Conservation (phyloP, 73 alveolate genomes). For the Tetrahymena elliotti region DNA sequence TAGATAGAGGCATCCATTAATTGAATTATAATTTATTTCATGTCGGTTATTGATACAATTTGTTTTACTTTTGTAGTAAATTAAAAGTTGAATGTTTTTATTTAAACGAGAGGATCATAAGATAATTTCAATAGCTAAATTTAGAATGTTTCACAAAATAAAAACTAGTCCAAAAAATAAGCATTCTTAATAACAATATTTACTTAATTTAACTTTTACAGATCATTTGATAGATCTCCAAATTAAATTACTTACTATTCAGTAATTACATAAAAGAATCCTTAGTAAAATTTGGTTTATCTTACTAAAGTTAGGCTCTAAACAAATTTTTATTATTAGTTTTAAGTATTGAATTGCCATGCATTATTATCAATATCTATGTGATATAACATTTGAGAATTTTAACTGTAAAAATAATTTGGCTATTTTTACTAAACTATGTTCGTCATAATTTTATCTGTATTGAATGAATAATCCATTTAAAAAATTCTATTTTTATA, state of each 20-base stretch:
- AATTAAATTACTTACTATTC: background rate
- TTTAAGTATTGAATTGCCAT: background rate
- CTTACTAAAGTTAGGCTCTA: background rate
- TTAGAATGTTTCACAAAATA: background rate
- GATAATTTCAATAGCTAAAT: background rate
- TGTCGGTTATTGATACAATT: background rate
- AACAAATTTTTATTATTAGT: background rate
- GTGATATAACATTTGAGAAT: background rate
- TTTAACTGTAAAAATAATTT: background rate
- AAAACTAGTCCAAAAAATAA: background rate
- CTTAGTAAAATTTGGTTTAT: background rate
- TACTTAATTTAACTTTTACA: background rate
- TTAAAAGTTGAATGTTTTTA: background rate
- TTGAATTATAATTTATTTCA: background rate
- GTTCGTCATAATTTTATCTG: background rate
- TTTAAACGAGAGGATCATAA: background rate
- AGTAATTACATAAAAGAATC: background rate
- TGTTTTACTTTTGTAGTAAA: background rate
- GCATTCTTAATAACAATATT: background rate
- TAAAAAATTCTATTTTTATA: background rate
- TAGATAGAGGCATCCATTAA: background rate
- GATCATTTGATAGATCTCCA: background rate
- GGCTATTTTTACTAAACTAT: background rate
- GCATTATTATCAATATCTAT: background rate
- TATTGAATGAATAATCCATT: background rate